Base-by-base conservation (phyloP, 1,284 basidiomycete genomes). In the Cutaneotrichosporon spelunceum region DNA sequence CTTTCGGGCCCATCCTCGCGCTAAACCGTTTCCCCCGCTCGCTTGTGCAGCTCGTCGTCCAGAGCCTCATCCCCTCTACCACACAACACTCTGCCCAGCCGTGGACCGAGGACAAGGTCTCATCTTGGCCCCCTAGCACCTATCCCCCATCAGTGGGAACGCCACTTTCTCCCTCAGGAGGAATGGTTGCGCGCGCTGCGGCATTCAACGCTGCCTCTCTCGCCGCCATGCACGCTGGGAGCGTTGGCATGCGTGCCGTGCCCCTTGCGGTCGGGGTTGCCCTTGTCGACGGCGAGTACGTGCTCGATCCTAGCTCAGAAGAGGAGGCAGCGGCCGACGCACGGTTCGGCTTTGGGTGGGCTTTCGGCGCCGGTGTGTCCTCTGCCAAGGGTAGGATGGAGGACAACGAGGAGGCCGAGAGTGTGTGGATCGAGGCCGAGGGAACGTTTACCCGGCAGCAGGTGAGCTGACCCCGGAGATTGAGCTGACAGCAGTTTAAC, bases 291-390 rank as follows among this genome's bases (percentile, higher is more conserved):
- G 78, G 58, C 11, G 85, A 88, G 65, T 70, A 90, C 59, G 83
- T 90, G 60, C 72, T 89, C 30, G 90, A 89, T 64, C 90, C 89
- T 2, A 80, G 88, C 26, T 2, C 86, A 83, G 82, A 81, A 47
- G 84, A 85, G 70, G 84, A 84, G 47, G 82, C 84, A 39, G 83
- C 85, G 44, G 88, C 89, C 4, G 75, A 74, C 13, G 82, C 81
- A 14, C 77, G 88, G 19, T 82, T 86, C 33, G 84, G 83, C 1
- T 78, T 82, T 49, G 80, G 67, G 27, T 77, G 80, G 75, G 78
- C 78, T n/a, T 80, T 79, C 49, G 77, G 79, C 0, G 59, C 68
- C 6, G 72, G 73, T 5, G 63, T 79, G 23, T 59, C 69, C 67
- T 82, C 74, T 68, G 65, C 76, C 72, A 62, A 71, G 80, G 34